Evolutionary conservation across 495 filamentous ascomycete species (phyloP).

Genomic region (Delitschia confertaspora): DNA sequence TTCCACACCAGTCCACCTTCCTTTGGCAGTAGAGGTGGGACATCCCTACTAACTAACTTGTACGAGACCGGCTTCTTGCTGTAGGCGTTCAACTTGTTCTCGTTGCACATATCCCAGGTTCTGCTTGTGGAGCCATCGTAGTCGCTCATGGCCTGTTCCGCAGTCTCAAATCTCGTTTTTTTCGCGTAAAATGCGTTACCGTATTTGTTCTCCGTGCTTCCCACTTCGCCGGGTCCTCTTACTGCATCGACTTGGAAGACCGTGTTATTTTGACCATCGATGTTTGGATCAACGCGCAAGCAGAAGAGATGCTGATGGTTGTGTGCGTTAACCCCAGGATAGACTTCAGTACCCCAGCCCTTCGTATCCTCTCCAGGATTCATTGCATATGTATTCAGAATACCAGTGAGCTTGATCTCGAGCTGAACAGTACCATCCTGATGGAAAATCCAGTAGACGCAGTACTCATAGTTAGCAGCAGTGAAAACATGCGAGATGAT

Average conservation of each 20-base stretch:
- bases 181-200: slow-evolving; percentile 94
- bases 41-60: slow-evolving; percentile 83
- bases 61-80: slow-evolving; percentile 82
- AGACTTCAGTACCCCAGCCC: slow-evolving; percentile 91
- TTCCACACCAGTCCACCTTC: slow-evolving; percentile 85
- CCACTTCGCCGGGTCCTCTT: slow-evolving; percentile 57
- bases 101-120: slow-evolving; percentile 89
- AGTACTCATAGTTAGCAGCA: slow-evolving; percentile 96
- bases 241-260: slow-evolving; percentile 74
- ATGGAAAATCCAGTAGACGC: slow-evolving; percentile 88
- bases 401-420: slow-evolving; percentile 91
- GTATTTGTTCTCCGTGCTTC: slow-evolving; percentile 75
- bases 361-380: slow-evolving; percentile 73
- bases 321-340: slow-evolving; percentile 72
- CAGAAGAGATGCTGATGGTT: slow-evolving; percentile 98
- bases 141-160: slow-evolving; percentile 63
- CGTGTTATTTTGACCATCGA: slow-evolving; percentile 81
- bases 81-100: slow-evolving; percentile 73
- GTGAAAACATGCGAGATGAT: slow-evolving; percentile 92
- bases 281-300: slow-evolving; percentile 77
- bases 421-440: slow-evolving; percentile 90
- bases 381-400: slow-evolving; percentile 88
- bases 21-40: slow-evolving; percentile 72
- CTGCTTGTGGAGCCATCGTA: slow-evolving; percentile 72
- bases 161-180: slow-evolving; percentile 70